Evolutionary conservation across 139 green algal genomes (phyloP).

Genomic region (Dunaliella primolecta): DNA sequence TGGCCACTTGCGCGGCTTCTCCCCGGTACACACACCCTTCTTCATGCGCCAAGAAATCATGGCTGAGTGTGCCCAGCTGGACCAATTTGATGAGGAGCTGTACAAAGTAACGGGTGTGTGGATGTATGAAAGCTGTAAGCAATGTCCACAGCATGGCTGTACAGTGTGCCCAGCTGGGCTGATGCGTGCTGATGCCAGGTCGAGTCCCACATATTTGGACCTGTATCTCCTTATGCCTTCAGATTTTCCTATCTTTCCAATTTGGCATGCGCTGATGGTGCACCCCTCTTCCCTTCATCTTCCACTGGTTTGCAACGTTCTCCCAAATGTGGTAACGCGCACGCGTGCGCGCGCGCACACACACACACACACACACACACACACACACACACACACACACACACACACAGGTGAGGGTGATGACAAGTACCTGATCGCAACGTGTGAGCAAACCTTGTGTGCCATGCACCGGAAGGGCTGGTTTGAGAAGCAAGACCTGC

Average conservation of each 20-base stretch:
- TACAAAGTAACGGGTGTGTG: conserved; percentile 78
- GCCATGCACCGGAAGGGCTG: conserved; percentile 89
- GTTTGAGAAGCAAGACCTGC: conserved; percentile 86
- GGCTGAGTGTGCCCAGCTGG: conserved; percentile 97
- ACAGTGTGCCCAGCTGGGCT: background rate
- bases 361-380: conserved; percentile 5
- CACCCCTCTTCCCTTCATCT: too few relatives aligned
- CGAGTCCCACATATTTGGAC: too few relatives aligned
- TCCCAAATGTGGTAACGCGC: background rate
- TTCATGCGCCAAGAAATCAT: conserved; percentile 92
- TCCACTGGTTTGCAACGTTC: too few relatives aligned
- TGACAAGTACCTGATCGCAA: conserved; percentile 99
- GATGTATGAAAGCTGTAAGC: too few relatives aligned
- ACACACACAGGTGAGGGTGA: conserved; percentile 82
- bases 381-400: conserved; percentile 16
- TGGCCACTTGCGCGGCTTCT: conserved; percentile 66
- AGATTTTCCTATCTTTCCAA: too few relatives aligned
- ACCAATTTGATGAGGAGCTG: conserved; percentile 98
- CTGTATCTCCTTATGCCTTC: too few relatives aligned
- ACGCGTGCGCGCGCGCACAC: background rate
- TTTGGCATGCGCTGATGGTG: too few relatives aligned
- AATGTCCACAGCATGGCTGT: too few relatives aligned
- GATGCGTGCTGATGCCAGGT: too few relatives aligned
- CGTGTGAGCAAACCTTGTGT: conserved; percentile 96
- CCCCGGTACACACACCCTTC: conserved; percentile 89